Evolutionary conservation across 352 stramenopile species (phyloP), one percentile per base, ranked within the genome.

Genomic region (Phytophthora brassicae): DNA sequence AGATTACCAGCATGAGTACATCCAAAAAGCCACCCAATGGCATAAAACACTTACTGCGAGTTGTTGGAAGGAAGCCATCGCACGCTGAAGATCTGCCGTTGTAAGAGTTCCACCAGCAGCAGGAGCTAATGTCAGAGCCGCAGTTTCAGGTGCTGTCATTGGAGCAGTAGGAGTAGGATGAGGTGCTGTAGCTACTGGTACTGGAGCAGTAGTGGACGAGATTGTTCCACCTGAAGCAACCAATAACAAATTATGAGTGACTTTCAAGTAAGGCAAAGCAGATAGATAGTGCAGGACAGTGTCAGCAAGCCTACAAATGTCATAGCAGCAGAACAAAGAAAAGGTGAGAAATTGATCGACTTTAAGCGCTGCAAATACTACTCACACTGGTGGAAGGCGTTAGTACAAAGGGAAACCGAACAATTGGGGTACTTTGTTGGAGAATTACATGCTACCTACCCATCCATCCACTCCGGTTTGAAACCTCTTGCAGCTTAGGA

Each of bases 81-180:
- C 90, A 17, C 87, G 85, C 66, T 95, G 85, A 0, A 97, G 64
- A 58, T 96, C 88, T 16, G 79, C 89, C 2, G 85, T 83, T 7
- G 86, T 95, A 64, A 96, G 44, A n/a, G 57, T 70, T 50, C 69
- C 58, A 20, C 56, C 49, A 36, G 64, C 41, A 26, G 56, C 51
- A 55, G 58, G 9, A 63, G 26, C 55, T 33, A 52, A 35, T 43
- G 55, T 29, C 26, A 72, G 46, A 36, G 63, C 19, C 9, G 59
- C n/a, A 3, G 54, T 13, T n/a, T 46, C 29, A 22, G 60, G 22
- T n/a, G 56, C 36, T 33, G 71, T 28, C 16, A 64, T 6, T 48
- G 53, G 33, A 19, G 60, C 35, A 41, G 53, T 24, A 13, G 57
- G 14, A 13, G 61, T 14, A 54, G 45, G 12, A 23, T 55, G 47